Conservation (phyloP, 2,329 filamentous ascomycete species). For the Verticillium alfalfae region DNA sequence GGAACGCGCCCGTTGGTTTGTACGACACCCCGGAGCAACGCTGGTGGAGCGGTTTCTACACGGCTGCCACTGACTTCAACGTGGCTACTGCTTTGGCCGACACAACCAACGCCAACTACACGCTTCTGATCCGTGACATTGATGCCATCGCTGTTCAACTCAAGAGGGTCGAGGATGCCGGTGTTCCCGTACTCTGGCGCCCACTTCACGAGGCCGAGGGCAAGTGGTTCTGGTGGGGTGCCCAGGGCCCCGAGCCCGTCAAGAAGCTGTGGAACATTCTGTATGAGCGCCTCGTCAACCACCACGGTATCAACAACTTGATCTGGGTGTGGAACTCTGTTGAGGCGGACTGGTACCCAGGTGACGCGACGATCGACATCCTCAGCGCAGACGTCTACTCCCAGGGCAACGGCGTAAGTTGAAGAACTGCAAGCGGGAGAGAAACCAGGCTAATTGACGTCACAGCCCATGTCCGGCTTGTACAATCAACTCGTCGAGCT, state of each 20-base stretch:
- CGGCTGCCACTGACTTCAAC: constrained; percentile 41
- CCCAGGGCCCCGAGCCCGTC: constrained; percentile 35
- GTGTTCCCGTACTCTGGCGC: constrained; percentile 39
- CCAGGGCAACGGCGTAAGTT: constrained; percentile 33
- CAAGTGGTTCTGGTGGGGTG: constrained; percentile 48
- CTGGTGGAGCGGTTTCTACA: constrained; percentile 47
- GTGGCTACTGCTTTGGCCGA: constrained; percentile 33
- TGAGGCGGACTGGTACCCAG: constrained; percentile 38
- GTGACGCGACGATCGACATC: constrained; percentile 37
- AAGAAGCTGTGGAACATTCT: constrained; percentile 37
- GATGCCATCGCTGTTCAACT: constrained; percentile 40
- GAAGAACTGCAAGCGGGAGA: background rate
- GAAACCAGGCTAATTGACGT: background rate
- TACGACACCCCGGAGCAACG: constrained; percentile 36
- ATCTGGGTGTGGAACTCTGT: constrained; percentile 47
- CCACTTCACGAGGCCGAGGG: constrained; percentile 46
- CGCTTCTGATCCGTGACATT: constrained; percentile 37
- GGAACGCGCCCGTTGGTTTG: constrained; percentile 39
- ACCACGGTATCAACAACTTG: constrained; percentile 39
- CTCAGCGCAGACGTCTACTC: constrained; percentile 39
- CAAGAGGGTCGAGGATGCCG: constrained; percentile 32
- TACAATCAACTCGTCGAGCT: constrained; percentile 37
- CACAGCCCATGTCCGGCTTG: constrained; percentile 31
- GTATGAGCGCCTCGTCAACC: constrained; percentile 35
- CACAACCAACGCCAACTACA: constrained; percentile 39